Base-by-base conservation (phyloP, 1,284 basidiomycete genomes). In the Rhodotorula sp. region DNA sequence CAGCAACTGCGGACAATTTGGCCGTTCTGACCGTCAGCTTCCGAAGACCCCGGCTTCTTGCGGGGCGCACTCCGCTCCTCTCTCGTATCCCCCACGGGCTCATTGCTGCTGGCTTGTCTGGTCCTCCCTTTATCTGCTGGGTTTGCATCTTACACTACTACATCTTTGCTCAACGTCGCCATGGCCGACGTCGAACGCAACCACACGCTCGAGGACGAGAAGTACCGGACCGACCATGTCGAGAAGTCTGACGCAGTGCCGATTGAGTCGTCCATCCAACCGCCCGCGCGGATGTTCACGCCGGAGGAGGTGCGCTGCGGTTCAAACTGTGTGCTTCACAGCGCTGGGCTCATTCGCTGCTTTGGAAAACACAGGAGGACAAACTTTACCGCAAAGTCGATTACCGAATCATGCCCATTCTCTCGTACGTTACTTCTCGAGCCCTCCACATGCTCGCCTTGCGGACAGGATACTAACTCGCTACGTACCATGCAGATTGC, bases 361-460 rank as follows among this genome's bases (percentile, higher is more conserved):
- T 43, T 43, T 43, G 39, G 39, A 12, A 12, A 12, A 14, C 39
- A 43, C 39, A 43, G 73, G 87, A 89, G 80, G 82, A 80, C 71
- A 84, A 79, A 68, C 79, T 90, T 58, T 90, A 87, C 84, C 82
- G 85, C 71, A 90, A 89, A 81, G 64, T 76, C 23, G 75, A 76
- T 62, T 8, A 58, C 10, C 70, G 61, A 43, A 47, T 76, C 46
- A 65, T 76, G 72, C 75, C 72, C 3, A 70, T 67, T 47, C 70
- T 76, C 29, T 60, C 70, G 4, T 23, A 14, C 39, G 39, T 43
- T 10, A 43, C 39, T 58, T 6, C 67, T 75, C 15, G 73, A 73
- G 51, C 59, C 73, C 1, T 64, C 70, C 15, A 70, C 68, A 0
- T 72, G 26, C 54, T 29, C n/a, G 26, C 18, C 39, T 43, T 43